Evolutionary conservation across 495 filamentous ascomycete species (phyloP).

Genomic region (Aspergillus wentii): DNA sequence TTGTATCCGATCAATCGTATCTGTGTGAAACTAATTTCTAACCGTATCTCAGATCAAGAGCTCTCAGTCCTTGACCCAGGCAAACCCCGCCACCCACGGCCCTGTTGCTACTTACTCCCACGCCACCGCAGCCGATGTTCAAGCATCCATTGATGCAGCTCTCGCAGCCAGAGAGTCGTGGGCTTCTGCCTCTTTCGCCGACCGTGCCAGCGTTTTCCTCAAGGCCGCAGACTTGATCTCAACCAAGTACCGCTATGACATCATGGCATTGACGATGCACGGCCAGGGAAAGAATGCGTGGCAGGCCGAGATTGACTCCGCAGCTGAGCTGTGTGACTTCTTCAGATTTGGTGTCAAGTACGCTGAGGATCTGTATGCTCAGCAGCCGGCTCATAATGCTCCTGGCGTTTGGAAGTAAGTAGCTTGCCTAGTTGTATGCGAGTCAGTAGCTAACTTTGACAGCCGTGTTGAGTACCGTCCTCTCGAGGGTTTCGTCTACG

Average conservation of each 20-base stretch:
- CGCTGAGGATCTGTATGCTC: conserved; percentile 79
- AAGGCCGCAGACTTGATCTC: conserved; percentile 87
- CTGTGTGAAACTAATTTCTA: too few relatives aligned
- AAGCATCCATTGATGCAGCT: conserved; percentile 71
- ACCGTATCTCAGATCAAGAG: conserved; percentile 22
- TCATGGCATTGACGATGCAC: conserved; percentile 91
- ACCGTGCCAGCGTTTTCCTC: conserved; percentile 88
- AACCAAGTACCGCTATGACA: conserved; percentile 85
- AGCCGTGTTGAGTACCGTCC: conserved; percentile 74
- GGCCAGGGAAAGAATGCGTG: conserved; percentile 95
- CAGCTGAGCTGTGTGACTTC: conserved; percentile 89
- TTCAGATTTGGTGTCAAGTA: conserved; percentile 82
- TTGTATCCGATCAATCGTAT: too few relatives aligned
- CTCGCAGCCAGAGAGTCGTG: conserved; percentile 76
- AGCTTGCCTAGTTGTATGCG: neutral
- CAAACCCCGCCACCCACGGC: conserved; percentile 73
- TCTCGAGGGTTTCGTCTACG: conserved; percentile 84
- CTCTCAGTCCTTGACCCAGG: conserved; percentile 49
- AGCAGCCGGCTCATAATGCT: conserved; percentile 74
- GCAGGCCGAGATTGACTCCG: conserved; percentile 95
- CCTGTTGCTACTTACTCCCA: conserved; percentile 74
- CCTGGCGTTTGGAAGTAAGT: conserved; percentile 72
- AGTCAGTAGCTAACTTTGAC: too few relatives aligned
- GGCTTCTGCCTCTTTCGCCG: conserved; percentile 77
- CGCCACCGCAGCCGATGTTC: conserved; percentile 67